Conservation (phyloP, 331 rosid species). For the Erythrophleum ivorense region DNA sequence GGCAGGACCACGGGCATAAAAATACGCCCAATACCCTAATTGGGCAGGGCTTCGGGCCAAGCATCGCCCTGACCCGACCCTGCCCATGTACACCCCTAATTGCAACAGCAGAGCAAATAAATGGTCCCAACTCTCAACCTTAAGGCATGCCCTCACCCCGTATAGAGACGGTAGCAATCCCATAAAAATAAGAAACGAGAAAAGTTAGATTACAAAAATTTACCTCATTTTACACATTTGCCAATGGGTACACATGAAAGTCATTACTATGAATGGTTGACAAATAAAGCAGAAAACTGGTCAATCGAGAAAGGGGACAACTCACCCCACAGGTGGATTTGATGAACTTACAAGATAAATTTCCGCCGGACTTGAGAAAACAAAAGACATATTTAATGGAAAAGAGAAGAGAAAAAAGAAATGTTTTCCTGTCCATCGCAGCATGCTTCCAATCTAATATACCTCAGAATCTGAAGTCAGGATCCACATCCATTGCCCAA, state of each 20-base stretch:
- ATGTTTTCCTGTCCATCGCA: conserved; percentile 29
- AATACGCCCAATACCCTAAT: too few species aligned
- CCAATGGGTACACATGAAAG: neutral
- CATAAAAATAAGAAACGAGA: too few species aligned
- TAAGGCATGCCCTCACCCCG: too few species aligned
- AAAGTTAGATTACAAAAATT: neutral
- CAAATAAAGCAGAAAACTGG: conserved; percentile 23
- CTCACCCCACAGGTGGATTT: conserved; percentile 68
- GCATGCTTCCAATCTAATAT: conserved; percentile 39
- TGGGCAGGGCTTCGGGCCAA: too few species aligned
- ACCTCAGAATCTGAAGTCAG: conserved; percentile 65
- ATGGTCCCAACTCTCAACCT: neutral
- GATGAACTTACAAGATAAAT: conserved; percentile 65
- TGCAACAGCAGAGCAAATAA: too few species aligned
- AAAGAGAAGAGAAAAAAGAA: conserved; percentile 39
- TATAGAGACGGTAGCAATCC: too few species aligned
- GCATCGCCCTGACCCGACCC: too few species aligned
- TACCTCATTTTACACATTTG: conserved; percentile 15
- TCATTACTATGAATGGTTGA: conserved; percentile 38
- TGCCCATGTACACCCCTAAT: too few species aligned
- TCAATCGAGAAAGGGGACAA: conserved; percentile 45
- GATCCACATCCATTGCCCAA: conserved; percentile 98
- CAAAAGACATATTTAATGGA: conserved; percentile 46
- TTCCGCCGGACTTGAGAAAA: conserved; percentile 49
- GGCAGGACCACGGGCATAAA: too few species aligned